Conservation (phyloP, 2,329 filamentous ascomycete species). For the Atkinsonella hypoxylon region DNA sequence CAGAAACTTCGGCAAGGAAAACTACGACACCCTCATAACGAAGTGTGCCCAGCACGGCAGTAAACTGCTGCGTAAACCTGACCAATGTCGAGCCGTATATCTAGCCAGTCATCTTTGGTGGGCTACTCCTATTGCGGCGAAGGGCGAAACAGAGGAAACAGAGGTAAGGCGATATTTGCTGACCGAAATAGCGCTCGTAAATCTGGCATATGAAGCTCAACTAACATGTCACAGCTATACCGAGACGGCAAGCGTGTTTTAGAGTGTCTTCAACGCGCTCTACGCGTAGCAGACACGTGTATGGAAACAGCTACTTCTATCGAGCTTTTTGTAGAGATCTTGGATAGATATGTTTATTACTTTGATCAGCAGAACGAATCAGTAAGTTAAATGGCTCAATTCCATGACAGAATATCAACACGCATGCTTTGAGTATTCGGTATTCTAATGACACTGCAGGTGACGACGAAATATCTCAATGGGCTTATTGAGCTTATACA, state of each 20-base stretch:
- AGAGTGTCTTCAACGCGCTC: conserved; percentile 87
- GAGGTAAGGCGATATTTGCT: conserved; percentile 38
- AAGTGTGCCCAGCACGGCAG: conserved; percentile 95
- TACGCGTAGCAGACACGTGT: conserved; percentile 93
- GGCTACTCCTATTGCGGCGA: conserved; percentile 71
- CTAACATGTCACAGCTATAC: conserved; percentile 56
- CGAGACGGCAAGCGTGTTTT: conserved; percentile 95
- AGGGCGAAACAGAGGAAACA: conserved; percentile 70
- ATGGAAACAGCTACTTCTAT: conserved; percentile 98
- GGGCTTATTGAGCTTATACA: conserved; percentile 97
- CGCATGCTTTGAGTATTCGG: not conserved
- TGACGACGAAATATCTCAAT: conserved; percentile 96
- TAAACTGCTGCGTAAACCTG: conserved; percentile 93
- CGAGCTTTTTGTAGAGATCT: conserved; percentile 94
- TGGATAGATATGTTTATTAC: conserved; percentile 98
- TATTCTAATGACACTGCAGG: conserved; percentile 24
- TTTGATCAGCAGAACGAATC: conserved; percentile 99
- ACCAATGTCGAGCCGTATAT: conserved; percentile 94
- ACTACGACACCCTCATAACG: conserved; percentile 96
- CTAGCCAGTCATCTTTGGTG: conserved; percentile 96
- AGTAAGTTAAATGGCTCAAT: conserved; percentile 30
- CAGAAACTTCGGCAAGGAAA: conserved; percentile 86
- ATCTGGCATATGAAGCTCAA: not conserved
- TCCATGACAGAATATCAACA: too few species aligned
- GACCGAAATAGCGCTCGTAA: not conserved